phyloP scores from a whole-genome alignment of 208 protist species.

The Acanthamoeba culbertsoni region DNA sequence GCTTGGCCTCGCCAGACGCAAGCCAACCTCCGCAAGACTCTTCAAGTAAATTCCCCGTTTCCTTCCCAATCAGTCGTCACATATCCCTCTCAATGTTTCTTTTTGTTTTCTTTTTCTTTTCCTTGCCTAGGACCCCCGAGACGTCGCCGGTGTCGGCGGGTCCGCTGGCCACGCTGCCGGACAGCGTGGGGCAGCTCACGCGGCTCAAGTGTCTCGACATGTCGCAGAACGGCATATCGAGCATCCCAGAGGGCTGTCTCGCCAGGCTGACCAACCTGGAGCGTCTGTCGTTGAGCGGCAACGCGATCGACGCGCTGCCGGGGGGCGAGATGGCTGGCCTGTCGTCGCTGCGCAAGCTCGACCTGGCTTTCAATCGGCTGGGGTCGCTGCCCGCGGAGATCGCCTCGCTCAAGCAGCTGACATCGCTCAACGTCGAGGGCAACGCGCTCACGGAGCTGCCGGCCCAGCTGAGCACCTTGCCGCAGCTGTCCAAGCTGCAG shows the following conservation, averaged over 20 bases:
- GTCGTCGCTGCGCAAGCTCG: background rate
- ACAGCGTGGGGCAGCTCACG: background rate
- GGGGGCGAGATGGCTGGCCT: background rate
- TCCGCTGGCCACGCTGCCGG: background rate
- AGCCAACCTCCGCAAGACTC: too few relatives aligned
- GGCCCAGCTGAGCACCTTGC: background rate
- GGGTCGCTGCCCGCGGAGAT: background rate
- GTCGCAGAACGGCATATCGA: background rate
- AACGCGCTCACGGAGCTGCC: background rate
- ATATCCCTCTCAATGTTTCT: too few relatives aligned
- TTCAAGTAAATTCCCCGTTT: too few relatives aligned
- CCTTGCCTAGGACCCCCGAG: too few relatives aligned
- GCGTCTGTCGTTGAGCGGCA: background rate
- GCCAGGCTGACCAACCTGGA: background rate
- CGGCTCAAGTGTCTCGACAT: background rate
- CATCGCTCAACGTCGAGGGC: background rate
- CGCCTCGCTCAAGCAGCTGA: background rate
- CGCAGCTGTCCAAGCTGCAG: background rate
- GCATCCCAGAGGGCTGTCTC: background rate
- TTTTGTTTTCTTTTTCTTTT: too few relatives aligned
- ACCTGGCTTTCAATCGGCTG: slow-evolving; percentile 26
- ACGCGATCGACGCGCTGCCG: background rate
- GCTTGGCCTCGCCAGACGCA: too few relatives aligned
- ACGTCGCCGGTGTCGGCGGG: background rate
- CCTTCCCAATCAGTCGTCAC: too few relatives aligned